Evolutionary conservation across 768 basidiomycete species (phyloP).

Genomic region (Sistotremastrum suecicum): DNA sequence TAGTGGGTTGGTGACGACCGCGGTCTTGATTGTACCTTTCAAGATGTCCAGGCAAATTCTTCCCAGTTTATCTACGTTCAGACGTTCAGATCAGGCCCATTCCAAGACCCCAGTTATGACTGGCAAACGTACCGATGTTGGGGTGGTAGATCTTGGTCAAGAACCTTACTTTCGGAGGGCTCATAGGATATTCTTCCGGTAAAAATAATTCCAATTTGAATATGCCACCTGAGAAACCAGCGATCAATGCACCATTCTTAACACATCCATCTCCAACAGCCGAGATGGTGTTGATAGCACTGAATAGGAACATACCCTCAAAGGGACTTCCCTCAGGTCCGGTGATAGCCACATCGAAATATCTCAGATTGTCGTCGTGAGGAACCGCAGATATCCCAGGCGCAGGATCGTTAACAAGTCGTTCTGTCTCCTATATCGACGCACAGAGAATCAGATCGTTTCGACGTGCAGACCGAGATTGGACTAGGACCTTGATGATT

Average conservation of each 20-base stretch:
- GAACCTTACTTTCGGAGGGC: constrained; percentile 95
- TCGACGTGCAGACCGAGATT: no score
- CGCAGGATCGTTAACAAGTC: constrained; percentile 90
- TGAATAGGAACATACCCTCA: constrained; percentile 41
- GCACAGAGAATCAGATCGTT: no score
- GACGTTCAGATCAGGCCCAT: background rate
- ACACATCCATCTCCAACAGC: background rate
- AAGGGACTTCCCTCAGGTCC: constrained; percentile 94
- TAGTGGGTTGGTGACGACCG: background rate
- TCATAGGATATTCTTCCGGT: constrained; percentile 99
- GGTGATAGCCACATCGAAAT: constrained; percentile 96
- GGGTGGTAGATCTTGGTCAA: constrained; percentile 98
- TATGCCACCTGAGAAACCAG: constrained; percentile 48
- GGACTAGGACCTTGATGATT: no score
- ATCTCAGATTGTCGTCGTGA: constrained; percentile 94
- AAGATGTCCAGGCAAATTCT: constrained; percentile 97
- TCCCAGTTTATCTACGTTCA: constrained; percentile 77
- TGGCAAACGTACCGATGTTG: constrained; percentile 72
- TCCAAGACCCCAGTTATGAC: background rate
- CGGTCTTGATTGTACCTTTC: constrained; percentile 49
- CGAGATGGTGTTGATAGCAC: background rate
- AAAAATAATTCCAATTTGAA: constrained; percentile 97
- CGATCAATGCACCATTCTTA: background rate
- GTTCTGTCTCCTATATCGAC: constrained; percentile 75
- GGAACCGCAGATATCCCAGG: constrained; percentile 93